Conservation (phyloP, 1,139 yeast genomes). For the Candida albicans region DNA sequence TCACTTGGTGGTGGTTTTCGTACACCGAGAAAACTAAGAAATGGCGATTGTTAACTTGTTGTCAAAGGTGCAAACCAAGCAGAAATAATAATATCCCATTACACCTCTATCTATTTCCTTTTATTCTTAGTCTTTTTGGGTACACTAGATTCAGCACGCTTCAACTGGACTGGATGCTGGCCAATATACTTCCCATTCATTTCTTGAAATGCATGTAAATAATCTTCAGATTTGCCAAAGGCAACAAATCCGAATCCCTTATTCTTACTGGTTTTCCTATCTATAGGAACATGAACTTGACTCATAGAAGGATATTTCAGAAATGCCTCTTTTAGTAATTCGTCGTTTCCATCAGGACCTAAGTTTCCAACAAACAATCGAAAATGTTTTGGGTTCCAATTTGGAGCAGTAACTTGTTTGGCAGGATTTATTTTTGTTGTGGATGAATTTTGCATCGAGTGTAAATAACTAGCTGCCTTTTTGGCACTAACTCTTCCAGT, state of each 20-base stretch:
- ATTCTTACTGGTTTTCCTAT: slow-evolving; percentile 40
- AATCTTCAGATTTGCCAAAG: slow-evolving; percentile 60
- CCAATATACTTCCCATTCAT: slow-evolving; percentile 79
- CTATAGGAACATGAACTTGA: slow-evolving; percentile 57
- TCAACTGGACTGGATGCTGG: slow-evolving; percentile 67
- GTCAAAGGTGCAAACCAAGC: too few species aligned
- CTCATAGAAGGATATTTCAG: slow-evolving; percentile 48
- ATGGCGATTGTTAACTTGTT: background rate
- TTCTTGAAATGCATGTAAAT: slow-evolving; percentile 67
- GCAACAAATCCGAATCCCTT: slow-evolving; percentile 77
- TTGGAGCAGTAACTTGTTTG: slow-evolving; percentile 31
- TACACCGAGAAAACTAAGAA: background rate
- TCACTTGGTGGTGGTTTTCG: background rate
- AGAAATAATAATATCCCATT: background rate
- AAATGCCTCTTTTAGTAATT: slow-evolving; percentile 52
- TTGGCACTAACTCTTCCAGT: slow-evolving; percentile 11
- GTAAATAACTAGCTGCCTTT: slow-evolving; percentile 45
- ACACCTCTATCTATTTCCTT: slow-evolving; percentile 6
- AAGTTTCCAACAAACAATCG: slow-evolving; percentile 74
- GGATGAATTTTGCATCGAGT: slow-evolving; percentile 15
- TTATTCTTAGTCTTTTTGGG: slow-evolving; percentile 27
- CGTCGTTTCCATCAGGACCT: slow-evolving; percentile 67
- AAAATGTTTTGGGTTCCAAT: slow-evolving; percentile 70
- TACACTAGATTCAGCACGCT: slow-evolving; percentile 58
- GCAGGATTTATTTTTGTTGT: slow-evolving; percentile 1